Evolutionary conservation across 768 basidiomycete species (phyloP).

Genomic region (Kwoniella dendrophila): DNA sequence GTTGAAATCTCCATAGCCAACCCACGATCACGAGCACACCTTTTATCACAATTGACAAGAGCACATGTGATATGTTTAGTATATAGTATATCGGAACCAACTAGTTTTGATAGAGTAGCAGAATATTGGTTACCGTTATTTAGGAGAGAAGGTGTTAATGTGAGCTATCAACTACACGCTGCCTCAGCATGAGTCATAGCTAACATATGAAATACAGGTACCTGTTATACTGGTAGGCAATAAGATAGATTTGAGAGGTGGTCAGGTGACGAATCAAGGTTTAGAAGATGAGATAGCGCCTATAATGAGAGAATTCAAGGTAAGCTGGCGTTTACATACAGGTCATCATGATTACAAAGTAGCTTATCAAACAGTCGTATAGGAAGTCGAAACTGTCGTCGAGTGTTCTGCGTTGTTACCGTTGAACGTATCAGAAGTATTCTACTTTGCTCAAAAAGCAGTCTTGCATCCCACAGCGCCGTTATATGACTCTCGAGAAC

Average conservation of each 20-base stretch:
- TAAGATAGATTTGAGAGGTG: conserved; percentile 94
- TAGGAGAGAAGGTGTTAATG: conserved; percentile 92
- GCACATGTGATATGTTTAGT: conserved; percentile 98
- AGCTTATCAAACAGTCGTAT: background rate
- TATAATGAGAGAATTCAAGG: conserved; percentile 99
- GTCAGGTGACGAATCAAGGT: conserved; percentile 89
- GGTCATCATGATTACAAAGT: background rate
- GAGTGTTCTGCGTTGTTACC: conserved; percentile 86
- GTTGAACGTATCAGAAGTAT: conserved; percentile 92
- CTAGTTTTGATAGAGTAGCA: conserved; percentile 96
- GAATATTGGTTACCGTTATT: conserved; percentile 97
- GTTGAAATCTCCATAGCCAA: conserved; percentile 63
- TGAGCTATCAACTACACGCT: no score
- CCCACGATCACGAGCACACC: conserved; percentile 79
- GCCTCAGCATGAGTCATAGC: background rate
- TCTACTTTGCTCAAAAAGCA: conserved; percentile 98
- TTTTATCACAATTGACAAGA: conserved; percentile 92
- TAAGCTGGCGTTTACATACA: no score
- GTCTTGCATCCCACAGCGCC: conserved; percentile 96
- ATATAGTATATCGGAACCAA: conserved; percentile 93
- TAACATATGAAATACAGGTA: conserved; percentile 61
- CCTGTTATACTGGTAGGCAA: conserved; percentile 97
- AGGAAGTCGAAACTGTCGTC: conserved; percentile 99
- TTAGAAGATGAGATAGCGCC: conserved; percentile 93
- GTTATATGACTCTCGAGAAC: conserved; percentile 92